Base-by-base conservation (phyloP, 1,284 basidiomycete species). In the Erythrobasidium hasegawianum region DNA sequence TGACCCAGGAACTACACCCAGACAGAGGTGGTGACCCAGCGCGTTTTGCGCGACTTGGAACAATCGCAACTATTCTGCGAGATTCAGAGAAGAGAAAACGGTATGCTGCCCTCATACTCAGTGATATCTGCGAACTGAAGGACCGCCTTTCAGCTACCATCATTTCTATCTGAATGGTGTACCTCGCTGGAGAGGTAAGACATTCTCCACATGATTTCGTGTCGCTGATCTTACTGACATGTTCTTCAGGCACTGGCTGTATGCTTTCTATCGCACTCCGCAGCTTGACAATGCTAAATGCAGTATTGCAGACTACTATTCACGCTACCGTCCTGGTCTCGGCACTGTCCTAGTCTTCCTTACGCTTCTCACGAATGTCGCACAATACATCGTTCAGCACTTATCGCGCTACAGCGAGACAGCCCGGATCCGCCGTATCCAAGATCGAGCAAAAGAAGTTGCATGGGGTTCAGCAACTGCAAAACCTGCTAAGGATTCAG, bases 161-260 rank as follows among this genome's bases (percentile, higher is more conserved):
- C 90, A 90, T 79, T 93, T 92, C 81, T 88, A 87, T 80, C 90
- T 90, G 78, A 90, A 91, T 69, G 90, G 90, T 40, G 90, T 93
- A 3, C 90, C 90, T 0, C 87, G 83, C 75, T 93, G 90, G 90
- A 82, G 89, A 73, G 90, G 79, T 76, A 47, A 26, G 72, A 59
- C 26, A 72, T 27, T 22, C 4, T 47, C 53, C 14, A 14, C 43
- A 59, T n/a, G n/a, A n/a, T n/a, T n/a, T n/a, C n/a, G n/a, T n/a
- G 0, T 20, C 43, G 22, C 45, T 50, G 18, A 24, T 14, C 20
- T 24, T n/a, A n/a, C 3, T 64, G 22, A 5, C 54, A 57, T 16
- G n/a, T n/a, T n/a, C 24, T 60, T n/a, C n/a, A 73, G 72, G 71
- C 55, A 73, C 72, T 39, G 71, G 72, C 60, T 75, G 70, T 72